These are phyloP conservation scores for Pyrenophora tritici-repentis DNA, from an alignment of 2,329 filamentous ascomycete species.

Conservation along the genomic window DNA sequence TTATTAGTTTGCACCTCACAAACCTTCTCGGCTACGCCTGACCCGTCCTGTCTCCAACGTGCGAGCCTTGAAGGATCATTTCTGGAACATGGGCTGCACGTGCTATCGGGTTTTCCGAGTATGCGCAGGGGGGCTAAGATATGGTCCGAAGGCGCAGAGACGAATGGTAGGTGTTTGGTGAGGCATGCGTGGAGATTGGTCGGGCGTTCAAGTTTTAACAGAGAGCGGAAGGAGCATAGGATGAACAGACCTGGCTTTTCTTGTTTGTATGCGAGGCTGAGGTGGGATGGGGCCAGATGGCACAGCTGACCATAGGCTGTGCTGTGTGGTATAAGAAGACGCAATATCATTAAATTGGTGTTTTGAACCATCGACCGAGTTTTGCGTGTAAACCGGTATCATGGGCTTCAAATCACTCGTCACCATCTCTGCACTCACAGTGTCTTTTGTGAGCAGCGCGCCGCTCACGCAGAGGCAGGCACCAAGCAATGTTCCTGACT, in stretches of 20 bases:
- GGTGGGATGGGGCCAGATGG: neutral
- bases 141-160: neutral
- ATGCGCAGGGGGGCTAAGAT: conserved; percentile 6
- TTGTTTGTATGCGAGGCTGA: too few relatives aligned
- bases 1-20: neutral
- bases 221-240: too few relatives aligned
- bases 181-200: conserved; percentile 7
- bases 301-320: neutral
- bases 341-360: neutral
- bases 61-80: neutral
- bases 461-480: conserved; percentile 29
- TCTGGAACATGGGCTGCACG: conserved; percentile 1
- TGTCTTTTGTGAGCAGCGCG: conserved; percentile 21
- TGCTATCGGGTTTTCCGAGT: conserved; percentile 2
- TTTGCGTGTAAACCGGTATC: conserved; percentile 1
- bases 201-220: neutral
- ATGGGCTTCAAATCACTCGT: conserved; percentile 21
- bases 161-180: conserved; percentile 1
- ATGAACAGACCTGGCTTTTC: too few relatives aligned
- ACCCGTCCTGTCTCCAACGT: neutral
- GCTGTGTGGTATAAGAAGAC: neutral
- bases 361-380: neutral
- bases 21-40: conserved; percentile 3
- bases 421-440: conserved; percentile 13
- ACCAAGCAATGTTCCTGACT: conserved; percentile 41